A percentile compares a stretch with the other conserved stretches of the same genome.
Evolutionary conservation across 2,329 filamentous ascomycete species (phyloP).

Genomic region (Sclerotinia trifoliorum): DNA sequence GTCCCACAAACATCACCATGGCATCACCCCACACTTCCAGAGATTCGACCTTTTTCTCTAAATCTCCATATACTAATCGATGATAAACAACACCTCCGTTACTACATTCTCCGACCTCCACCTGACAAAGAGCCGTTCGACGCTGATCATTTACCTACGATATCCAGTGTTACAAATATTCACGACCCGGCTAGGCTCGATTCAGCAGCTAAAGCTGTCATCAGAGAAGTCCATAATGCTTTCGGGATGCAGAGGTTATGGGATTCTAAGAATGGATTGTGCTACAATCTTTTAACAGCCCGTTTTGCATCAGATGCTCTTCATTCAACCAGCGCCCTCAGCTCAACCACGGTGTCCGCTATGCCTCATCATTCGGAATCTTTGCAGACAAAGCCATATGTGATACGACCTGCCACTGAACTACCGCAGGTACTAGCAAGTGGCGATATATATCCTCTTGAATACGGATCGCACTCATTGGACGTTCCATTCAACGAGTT

Average conservation of each 20-base stretch:
- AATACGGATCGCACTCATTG: conserved; percentile 1
- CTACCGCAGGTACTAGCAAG: conserved; percentile 11
- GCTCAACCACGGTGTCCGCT: too few species aligned
- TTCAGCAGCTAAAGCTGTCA: not conserved
- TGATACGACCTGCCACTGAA: not conserved
- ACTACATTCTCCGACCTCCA: conserved; percentile 13
- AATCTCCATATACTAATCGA: conserved; percentile 11
- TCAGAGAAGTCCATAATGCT: not conserved
- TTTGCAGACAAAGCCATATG: not conserved
- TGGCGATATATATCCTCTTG: conserved; percentile 13
- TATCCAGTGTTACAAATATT: not conserved
- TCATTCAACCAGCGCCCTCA: too few species aligned
- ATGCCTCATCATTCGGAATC: too few species aligned
- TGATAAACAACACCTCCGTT: conserved; percentile 9
- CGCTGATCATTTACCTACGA: not conserved
- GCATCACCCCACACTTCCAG: conserved; percentile 12
- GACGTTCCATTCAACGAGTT: not conserved
- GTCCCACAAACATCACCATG: not conserved
- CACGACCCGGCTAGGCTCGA: not conserved
- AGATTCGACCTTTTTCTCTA: conserved; percentile 14
- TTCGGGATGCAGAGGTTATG: conserved; percentile 8
- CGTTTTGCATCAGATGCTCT: not conserved
- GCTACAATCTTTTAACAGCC: conserved; percentile 11
- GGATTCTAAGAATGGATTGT: not conserved
- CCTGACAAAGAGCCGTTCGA: not conserved